These are phyloP conservation scores for Xylaria intraflava DNA, from an alignment of 495 filamentous ascomycete species.

Conservation along the genomic window DNA sequence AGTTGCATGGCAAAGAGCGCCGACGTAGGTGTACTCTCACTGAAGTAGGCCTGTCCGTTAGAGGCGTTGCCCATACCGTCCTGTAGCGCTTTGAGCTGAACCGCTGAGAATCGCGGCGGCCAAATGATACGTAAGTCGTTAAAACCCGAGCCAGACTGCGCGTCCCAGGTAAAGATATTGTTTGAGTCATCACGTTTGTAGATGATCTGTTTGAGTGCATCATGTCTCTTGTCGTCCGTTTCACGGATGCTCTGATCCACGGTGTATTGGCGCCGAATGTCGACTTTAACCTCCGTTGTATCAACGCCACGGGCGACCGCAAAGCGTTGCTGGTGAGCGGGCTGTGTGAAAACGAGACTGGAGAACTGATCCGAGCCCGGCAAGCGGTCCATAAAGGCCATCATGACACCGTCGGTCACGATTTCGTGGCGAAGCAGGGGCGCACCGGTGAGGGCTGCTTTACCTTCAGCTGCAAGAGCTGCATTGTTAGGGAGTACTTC, in stretches of 20 bases:
- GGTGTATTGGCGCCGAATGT: slow-evolving; percentile 14
- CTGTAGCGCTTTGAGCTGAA: not conserved
- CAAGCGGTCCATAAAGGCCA: slow-evolving; percentile 19
- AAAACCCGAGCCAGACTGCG: slow-evolving; percentile 2
- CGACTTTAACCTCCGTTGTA: not conserved
- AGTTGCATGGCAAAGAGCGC: slow-evolving; percentile 26
- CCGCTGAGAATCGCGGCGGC: slow-evolving; percentile 3
- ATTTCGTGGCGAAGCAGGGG: slow-evolving; percentile 18
- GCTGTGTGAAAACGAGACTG: slow-evolving; percentile 21
- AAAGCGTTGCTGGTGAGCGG: slow-evolving; percentile 33
- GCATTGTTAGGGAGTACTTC: not conserved
- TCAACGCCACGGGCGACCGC: slow-evolving; percentile 10
- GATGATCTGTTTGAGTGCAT: slow-evolving; percentile 1
- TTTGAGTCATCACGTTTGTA: slow-evolving; percentile 1
- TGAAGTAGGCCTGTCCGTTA: slow-evolving; percentile 2
- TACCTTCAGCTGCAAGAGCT: too few species aligned
- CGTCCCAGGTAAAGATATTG: slow-evolving; percentile 4
- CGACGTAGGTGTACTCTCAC: slow-evolving; percentile 14
- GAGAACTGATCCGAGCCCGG: slow-evolving; percentile 12
- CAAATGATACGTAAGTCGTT: slow-evolving; percentile 1
- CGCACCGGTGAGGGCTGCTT: not conserved
- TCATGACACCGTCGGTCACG: slow-evolving; percentile 18
- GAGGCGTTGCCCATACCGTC: not conserved
- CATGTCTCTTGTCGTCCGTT: slow-evolving; percentile 1
- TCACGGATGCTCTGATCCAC: slow-evolving; percentile 9